phyloP scores from a whole-genome alignment of 306 rosid species.

The Prunus armeniaca region DNA sequence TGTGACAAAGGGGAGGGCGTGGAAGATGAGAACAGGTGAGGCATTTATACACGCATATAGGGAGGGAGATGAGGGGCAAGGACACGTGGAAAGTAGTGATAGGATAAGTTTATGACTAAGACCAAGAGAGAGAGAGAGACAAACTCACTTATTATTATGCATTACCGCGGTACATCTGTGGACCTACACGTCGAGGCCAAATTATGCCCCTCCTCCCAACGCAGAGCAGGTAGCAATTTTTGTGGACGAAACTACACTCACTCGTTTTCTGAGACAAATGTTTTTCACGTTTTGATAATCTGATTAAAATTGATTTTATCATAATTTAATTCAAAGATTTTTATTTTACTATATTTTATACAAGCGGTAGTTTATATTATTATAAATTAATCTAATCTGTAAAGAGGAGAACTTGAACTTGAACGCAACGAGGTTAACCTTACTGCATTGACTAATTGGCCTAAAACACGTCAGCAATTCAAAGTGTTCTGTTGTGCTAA shows the following conservation, averaged over 20 bases:
- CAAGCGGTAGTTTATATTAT: too few relatives aligned
- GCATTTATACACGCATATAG: background rate
- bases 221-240: background rate
- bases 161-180: background rate
- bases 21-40: background rate
- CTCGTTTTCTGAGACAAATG: too few relatives aligned
- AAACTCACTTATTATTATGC: background rate
- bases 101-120: background rate
- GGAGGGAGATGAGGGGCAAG: background rate
- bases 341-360: too few relatives aligned
- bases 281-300: too few relatives aligned
- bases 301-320: too few relatives aligned
- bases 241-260: background rate
- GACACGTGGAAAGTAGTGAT: background rate
- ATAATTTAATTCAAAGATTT: too few relatives aligned
- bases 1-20: background rate
- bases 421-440: rapidly evolving
- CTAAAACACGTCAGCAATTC: rapidly evolving
- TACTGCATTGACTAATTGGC: too few relatives aligned
- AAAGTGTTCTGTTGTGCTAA: too few relatives aligned
- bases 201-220: background rate
- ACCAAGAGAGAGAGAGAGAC: background rate
- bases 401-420: too few relatives aligned
- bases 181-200: background rate
- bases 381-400: too few relatives aligned